phyloP scores from a whole-genome alignment of 495 filamentous ascomycete genomes.

The Penicillium daleae region DNA sequence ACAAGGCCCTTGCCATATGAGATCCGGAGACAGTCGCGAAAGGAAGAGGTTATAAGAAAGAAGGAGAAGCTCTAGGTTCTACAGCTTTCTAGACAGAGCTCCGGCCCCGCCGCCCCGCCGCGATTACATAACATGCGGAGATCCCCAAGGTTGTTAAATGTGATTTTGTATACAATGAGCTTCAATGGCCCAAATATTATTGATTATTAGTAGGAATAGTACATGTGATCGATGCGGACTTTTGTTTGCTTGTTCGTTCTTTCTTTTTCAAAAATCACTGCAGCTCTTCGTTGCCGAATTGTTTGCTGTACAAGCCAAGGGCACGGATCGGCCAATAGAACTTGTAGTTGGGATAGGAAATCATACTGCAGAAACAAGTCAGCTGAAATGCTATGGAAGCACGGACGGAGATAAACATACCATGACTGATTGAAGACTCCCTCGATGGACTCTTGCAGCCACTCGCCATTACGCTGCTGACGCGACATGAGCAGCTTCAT shows the following conservation, averaged over 20 bases:
- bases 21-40: background rate
- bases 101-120: background rate
- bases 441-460: slow-evolving; percentile 93
- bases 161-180: background rate
- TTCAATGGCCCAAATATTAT: slow-evolving; percentile 12
- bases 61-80: slow-evolving; percentile 1
- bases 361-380: slow-evolving; percentile 70
- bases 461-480: slow-evolving; percentile 87
- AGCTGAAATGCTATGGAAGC: slow-evolving; percentile 66
- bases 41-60: background rate
- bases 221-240: background rate
- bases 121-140: slow-evolving; percentile 17
- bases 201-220: slow-evolving; percentile 16
- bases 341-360: slow-evolving; percentile 99
- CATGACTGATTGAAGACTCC: slow-evolving; percentile 99
- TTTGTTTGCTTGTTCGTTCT: background rate
- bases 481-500: slow-evolving; percentile 82
- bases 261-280: too few species aligned
- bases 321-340: slow-evolving; percentile 95
- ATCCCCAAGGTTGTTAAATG: too few species aligned
- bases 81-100: slow-evolving; percentile 15
- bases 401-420: slow-evolving; percentile 45
- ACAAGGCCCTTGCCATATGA: too few species aligned
- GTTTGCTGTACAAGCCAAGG: slow-evolving; percentile 80
- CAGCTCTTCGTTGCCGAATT: slow-evolving; percentile 68